A percentile compares a stretch with the other conserved stretches of the same genome.
phyloP scores from a whole-genome alignment of 345 rosid species.

The Citrus australasica region DNA sequence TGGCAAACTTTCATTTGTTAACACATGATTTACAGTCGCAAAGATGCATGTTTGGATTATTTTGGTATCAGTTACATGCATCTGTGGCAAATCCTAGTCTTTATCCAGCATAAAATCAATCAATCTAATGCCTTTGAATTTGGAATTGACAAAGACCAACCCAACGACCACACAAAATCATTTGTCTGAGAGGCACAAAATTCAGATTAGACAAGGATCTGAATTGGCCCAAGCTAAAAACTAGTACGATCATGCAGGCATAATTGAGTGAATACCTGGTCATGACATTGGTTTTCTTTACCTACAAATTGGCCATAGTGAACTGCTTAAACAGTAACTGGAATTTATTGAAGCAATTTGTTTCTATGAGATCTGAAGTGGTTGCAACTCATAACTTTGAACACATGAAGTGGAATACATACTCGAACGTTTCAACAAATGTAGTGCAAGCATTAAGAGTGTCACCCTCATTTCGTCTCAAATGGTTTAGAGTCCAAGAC shows the following conservation, averaged over 20 bases:
- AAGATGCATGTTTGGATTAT: background rate
- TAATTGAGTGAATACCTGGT: background rate
- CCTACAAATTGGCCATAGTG: background rate
- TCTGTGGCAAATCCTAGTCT: background rate
- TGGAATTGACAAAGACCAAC: background rate
- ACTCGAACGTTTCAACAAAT: conserved; percentile 82
- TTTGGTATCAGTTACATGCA: background rate
- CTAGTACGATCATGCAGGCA: background rate
- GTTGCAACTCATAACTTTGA: background rate
- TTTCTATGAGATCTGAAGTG: conserved; percentile 3
- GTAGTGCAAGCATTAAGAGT: conserved; percentile 49
- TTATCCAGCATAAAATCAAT: background rate
- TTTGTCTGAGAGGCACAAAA: background rate
- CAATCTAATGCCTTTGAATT: background rate
- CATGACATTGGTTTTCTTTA: background rate
- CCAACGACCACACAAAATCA: background rate
- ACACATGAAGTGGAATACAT: conserved; percentile 28
- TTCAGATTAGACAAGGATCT: background rate
- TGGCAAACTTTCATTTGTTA: background rate
- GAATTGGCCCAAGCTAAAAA: background rate
- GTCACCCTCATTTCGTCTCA: conserved; percentile 38
- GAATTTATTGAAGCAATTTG: background rate
- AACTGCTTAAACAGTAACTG: background rate
- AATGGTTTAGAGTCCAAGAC: conserved; percentile 69
- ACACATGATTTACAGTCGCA: background rate